Evolutionary conservation across 2,329 filamentous ascomycete genomes (phyloP).

Genomic region (Fusarium torreyae): DNA sequence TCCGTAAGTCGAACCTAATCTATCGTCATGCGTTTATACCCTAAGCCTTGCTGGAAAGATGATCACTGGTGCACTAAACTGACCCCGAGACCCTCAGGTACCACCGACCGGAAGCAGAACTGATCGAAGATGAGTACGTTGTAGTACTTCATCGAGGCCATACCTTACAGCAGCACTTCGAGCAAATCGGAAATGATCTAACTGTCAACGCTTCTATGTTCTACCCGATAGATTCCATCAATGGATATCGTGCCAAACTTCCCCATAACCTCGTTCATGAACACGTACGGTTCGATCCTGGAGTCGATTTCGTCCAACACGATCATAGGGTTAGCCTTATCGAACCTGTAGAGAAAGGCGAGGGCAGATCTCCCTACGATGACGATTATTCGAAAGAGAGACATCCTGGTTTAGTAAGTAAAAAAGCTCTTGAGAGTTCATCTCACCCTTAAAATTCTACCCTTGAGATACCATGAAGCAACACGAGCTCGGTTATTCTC

Average conservation of each 20-base stretch:
- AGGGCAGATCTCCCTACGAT: too few species aligned
- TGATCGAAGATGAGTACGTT: neutral
- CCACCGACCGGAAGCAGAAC: slow-evolving; percentile 1
- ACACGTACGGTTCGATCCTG: neutral
- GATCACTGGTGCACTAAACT: too few species aligned
- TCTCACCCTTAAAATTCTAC: too few species aligned
- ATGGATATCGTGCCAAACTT: neutral
- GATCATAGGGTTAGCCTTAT: neutral
- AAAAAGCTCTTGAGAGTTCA: too few species aligned
- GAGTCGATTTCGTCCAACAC: neutral
- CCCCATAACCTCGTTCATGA: neutral
- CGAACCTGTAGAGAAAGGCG: neutral
- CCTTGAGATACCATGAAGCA: too few species aligned
- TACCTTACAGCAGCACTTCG: neutral
- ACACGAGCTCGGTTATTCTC: too few species aligned
- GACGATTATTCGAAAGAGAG: too few species aligned
- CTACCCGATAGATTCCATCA: neutral
- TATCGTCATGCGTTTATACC: too few species aligned
- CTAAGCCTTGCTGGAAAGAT: too few species aligned
- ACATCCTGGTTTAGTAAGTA: too few species aligned
- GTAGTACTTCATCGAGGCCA: neutral
- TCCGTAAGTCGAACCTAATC: too few species aligned
- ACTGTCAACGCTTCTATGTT: neutral
- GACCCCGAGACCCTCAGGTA: neutral
- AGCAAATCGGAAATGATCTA: neutral